Evolutionary conservation across 2,329 filamentous ascomycete species (phyloP), one percentile per base, ranked within the genome.

Genomic region (Alternaria sp.): DNA sequence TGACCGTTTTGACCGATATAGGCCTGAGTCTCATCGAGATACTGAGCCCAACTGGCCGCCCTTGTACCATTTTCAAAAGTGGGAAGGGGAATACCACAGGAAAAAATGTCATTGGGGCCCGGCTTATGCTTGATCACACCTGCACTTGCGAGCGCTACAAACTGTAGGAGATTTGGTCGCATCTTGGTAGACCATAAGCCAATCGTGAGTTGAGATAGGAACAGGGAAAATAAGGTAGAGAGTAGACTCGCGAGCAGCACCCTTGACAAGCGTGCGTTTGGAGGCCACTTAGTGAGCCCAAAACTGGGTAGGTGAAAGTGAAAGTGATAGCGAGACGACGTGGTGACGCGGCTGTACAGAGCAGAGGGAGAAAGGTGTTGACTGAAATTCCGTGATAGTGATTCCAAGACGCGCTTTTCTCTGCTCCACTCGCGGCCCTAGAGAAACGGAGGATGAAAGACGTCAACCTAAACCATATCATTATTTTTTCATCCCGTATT

Each of bases 31-130:
- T 48, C 41, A n/a, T 22, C 32, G 11, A 48, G n/a, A 20, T 57
- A 57, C 10, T 52, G 32, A 9, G 41, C 12, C 48, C 54, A 53
- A 32, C 56, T 48, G 27, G 46, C 25, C 16, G 20, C 48, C 14
- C 14, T 44, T 5, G 54, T 49, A 4, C 53, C 53, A 12, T 57
- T 49, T 28, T 27, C 20, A 18, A 32, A 52, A 11, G n/a, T 14
- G 12, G 54, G 40, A 4, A 27, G 8, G 12, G 32, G 41, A 36
- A 32, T 25, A 20, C 34, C n/a, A 20, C 53, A 53, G 18, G 28
- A 38, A n/a, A 43, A 49, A 16, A 30, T 48, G 10, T 52, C 52
- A 14, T 41, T 16, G n/a, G 34, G 41, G 6, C 20, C 12, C 6
- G 34, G 14, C 20, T 60, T 34, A 18, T 48, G 40, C 46, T 38